A percentile compares a stretch with the other conserved stretches of the same genome.
phyloP scores from a whole-genome alignment of 1,284 basidiomycete species.

The Microbotryomycetes sp. region DNA sequence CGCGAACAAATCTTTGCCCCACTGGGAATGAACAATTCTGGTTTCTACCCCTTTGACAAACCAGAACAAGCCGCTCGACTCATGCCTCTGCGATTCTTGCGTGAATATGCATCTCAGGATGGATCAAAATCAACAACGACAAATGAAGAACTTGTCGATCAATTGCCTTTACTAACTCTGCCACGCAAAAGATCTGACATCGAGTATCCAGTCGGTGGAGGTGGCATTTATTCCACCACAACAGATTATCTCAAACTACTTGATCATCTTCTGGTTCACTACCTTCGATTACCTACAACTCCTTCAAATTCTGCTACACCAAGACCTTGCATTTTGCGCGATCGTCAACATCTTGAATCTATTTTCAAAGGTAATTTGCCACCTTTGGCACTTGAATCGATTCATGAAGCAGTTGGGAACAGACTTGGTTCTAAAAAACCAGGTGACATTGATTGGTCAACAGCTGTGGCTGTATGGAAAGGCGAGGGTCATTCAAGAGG shows the following conservation, averaged over 20 bases:
- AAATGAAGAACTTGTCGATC: conserved; percentile 28
- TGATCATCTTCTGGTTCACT: conserved; percentile 34
- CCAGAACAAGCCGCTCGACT: conserved; percentile 23
- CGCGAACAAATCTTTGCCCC: conserved; percentile 36
- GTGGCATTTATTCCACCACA: conserved; percentile 37
- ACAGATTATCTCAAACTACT: conserved; percentile 37
- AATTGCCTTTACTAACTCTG: conserved; percentile 31
- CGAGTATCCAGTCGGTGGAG: conserved; percentile 39
- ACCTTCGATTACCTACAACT: conserved; percentile 15
- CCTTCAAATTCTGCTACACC: conserved; percentile 2
- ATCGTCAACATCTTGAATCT: conserved; percentile 18
- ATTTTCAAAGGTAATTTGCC: conserved; percentile 28
- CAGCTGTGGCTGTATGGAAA: conserved; percentile 34
- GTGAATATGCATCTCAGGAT: conserved; percentile 1
- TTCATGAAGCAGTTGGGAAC: conserved; percentile 4
- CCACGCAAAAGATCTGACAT: conserved; percentile 34
- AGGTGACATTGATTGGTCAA: conserved; percentile 39
- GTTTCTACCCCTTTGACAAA: conserved; percentile 36
- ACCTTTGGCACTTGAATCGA: background rate
- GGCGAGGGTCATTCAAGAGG: conserved; percentile 24
- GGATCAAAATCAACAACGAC: background rate
- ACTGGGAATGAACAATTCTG: conserved; percentile 37
- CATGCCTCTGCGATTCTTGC: conserved; percentile 29
- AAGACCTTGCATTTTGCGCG: conserved; percentile 26
- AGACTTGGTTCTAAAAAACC: conserved; percentile 1